phyloP scores from a whole-genome alignment of 148 eudicot species.

The Chenopodium album region DNA sequence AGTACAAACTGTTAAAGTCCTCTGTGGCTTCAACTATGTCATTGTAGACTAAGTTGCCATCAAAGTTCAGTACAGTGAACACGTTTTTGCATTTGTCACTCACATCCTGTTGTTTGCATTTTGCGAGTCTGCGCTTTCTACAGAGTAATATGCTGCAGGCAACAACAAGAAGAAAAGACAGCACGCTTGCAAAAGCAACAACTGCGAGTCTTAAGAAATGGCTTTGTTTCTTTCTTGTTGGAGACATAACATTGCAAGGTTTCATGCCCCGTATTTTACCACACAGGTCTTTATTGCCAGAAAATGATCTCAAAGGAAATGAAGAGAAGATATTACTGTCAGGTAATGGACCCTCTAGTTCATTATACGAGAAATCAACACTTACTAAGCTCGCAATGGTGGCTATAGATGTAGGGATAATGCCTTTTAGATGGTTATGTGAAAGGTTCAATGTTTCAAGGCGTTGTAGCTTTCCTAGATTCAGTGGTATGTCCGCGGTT shows the following conservation, averaged over 20 bases:
- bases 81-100: neutral
- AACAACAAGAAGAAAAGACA: slow-evolving; percentile 9
- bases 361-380: slow-evolving; percentile 34
- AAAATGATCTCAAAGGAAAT: slow-evolving; percentile 7
- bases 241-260: slow-evolving; percentile 5
- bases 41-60: slow-evolving; percentile 21
- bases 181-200: neutral
- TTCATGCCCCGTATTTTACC: slow-evolving; percentile 22
- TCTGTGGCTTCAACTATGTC: slow-evolving; percentile 33
- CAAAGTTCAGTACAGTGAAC: slow-evolving; percentile 14
- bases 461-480: slow-evolving; percentile 10
- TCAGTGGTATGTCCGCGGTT: slow-evolving; percentile 18
- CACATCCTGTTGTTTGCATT: neutral
- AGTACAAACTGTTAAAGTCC: slow-evolving; percentile 22
- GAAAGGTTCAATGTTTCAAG: slow-evolving; percentile 36
- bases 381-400: slow-evolving; percentile 20
- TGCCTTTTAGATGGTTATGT: slow-evolving; percentile 28
- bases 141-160: neutral
- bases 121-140: neutral
- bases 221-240: neutral
- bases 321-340: slow-evolving; percentile 12
- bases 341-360: slow-evolving; percentile 38
- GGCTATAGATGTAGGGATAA: slow-evolving; percentile 27
- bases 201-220: neutral
- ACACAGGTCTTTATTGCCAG: slow-evolving; percentile 27